Evolutionary conservation across 2,329 filamentous ascomycete species (phyloP).

Genomic region (Xylariaceae sp.): DNA sequence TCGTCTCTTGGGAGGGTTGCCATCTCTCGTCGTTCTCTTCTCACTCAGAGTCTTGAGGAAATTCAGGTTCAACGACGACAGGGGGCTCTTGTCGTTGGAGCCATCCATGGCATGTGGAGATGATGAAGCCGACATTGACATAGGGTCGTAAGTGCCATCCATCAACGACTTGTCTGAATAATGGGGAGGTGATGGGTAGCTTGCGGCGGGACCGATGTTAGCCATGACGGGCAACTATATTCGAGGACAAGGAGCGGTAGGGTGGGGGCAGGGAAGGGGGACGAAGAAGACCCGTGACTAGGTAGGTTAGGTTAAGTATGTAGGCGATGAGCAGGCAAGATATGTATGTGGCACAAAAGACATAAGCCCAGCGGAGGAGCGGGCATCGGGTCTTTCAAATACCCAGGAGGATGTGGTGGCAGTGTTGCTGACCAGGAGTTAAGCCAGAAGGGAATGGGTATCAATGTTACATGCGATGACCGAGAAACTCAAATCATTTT

Average conservation of each 20-base stretch:
- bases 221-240: slow-evolving; percentile 28
- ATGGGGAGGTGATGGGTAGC: slow-evolving; percentile 34
- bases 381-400: slow-evolving; percentile 17
- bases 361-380: slow-evolving; percentile 11
- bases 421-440: slow-evolving; percentile 12
- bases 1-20: slow-evolving; percentile 78
- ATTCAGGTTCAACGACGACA: slow-evolving; percentile 46
- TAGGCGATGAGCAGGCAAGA: too few species aligned
- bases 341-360: slow-evolving; percentile 4
- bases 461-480: slow-evolving; percentile 19
- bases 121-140: slow-evolving; percentile 43
- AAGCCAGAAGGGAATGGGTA: slow-evolving; percentile 12
- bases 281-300: not conserved
- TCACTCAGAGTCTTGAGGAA: slow-evolving; percentile 65
- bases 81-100: slow-evolving; percentile 30
- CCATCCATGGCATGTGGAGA: slow-evolving; percentile 33
- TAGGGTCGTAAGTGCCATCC: slow-evolving; percentile 30
- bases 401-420: slow-evolving; percentile 16
- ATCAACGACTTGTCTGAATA: slow-evolving; percentile 30
- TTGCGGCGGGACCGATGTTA: slow-evolving; percentile 32
- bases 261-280: not conserved
- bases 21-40: slow-evolving; percentile 79
- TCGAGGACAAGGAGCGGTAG: not conserved
- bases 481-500: slow-evolving; percentile 21
- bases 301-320: too few species aligned